These are phyloP conservation scores for Lenzites betulinus DNA, from an alignment of 768 basidiomycete genomes.

Conservation along the genomic window DNA sequence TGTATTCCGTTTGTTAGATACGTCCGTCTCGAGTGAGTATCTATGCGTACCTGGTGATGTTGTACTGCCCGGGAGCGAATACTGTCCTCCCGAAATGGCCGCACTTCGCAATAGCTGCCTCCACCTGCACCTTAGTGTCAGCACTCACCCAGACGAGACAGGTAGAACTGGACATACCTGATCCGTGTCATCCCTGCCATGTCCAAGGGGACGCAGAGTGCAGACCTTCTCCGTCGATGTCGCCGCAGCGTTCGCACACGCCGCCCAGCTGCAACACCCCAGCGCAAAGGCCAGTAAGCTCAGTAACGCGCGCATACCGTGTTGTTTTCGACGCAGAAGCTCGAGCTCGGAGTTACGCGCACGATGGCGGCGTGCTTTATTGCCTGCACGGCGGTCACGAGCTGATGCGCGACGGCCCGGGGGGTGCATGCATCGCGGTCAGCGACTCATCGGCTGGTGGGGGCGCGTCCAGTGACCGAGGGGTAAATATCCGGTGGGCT, in stretches of 20 bases:
- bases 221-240: background rate
- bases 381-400: constrained; percentile 1
- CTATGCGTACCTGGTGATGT: constrained; percentile 48
- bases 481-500: too few species aligned
- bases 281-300: background rate
- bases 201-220: constrained; percentile 27
- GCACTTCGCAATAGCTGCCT: constrained; percentile 50
- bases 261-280: background rate
- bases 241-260: background rate
- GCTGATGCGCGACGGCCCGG: constrained; percentile 5
- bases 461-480: constrained; percentile 5
- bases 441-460: background rate
- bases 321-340: background rate
- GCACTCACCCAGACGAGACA: too few species aligned
- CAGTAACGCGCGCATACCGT: background rate
- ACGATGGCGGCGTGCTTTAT: background rate
- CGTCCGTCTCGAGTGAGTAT: background rate
- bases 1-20: constrained; percentile 12
- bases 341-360: background rate
- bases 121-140: constrained; percentile 36
- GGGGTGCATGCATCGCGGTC: too few species aligned
- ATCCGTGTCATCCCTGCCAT: constrained; percentile 30
- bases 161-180: constrained; percentile 16
- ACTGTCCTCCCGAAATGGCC: constrained; percentile 49
- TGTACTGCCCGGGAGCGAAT: constrained; percentile 48